These are phyloP conservation scores for Staphylotrichum longicolle DNA, from an alignment of 495 filamentous ascomycete species.

Conservation along the genomic window DNA sequence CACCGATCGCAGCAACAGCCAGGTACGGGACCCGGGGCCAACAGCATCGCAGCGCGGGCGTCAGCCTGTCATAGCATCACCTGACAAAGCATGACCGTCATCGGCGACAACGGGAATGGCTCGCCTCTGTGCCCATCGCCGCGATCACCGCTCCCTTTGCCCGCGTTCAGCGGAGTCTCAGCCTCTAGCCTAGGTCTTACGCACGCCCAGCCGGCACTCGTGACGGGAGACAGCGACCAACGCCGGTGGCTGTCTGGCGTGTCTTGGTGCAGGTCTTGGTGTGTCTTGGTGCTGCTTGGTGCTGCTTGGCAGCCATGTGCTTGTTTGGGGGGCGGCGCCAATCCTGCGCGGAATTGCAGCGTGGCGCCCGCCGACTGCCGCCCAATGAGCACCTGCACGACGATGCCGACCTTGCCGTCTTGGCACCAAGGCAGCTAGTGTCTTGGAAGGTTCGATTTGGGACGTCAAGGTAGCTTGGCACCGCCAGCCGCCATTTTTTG, in stretches of 20 bases:
- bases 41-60: background rate
- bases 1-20: background rate
- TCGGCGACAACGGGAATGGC: background rate
- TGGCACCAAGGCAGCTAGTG: conserved; percentile 14
- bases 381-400: background rate
- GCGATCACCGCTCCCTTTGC: conserved; percentile 15
- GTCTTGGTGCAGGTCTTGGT: too few relatives aligned
- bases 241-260: background rate
- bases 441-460: conserved; percentile 14
- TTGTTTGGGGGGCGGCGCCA: background rate
- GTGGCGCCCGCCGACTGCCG: background rate
- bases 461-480: conserved; percentile 6
- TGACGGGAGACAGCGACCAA: conserved; percentile 5
- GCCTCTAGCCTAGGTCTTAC: background rate
- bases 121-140: background rate
- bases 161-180: conserved; percentile 3
- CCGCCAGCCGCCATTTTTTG: background rate
- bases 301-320: conserved; percentile 11
- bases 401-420: conserved; percentile 17
- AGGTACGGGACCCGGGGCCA: background rate
- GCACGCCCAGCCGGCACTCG: conserved; percentile 20
- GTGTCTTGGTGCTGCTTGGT: background rate
- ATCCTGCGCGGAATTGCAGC: conserved; percentile 6
- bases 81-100: background rate
- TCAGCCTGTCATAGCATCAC: conserved; percentile 1